These are phyloP conservation scores for Chalciporus piperatus DNA, from an alignment of 768 basidiomycete genomes.

Conservation along the genomic window DNA sequence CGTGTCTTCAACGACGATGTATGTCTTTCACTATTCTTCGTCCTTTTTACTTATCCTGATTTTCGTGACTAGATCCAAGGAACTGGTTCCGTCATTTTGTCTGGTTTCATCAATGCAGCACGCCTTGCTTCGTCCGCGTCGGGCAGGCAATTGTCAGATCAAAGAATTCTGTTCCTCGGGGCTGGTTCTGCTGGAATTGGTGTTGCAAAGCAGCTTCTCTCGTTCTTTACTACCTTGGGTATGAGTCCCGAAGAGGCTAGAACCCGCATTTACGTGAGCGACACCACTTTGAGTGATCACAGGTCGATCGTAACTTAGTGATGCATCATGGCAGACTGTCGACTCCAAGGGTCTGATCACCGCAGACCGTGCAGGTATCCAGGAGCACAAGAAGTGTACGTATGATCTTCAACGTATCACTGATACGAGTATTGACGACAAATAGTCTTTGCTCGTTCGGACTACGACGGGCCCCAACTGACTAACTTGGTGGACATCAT, in stretches of 20 bases:
- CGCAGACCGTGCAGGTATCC: conserved; percentile 61
- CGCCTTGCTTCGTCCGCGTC: conserved; percentile 51
- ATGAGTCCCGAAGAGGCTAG: conserved; percentile 64
- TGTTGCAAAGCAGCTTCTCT: conserved; percentile 48
- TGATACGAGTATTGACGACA: neutral
- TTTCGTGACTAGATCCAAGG: conserved; percentile 52
- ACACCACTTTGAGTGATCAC: neutral
- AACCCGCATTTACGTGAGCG: conserved; percentile 60
- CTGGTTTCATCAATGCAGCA: conserved; percentile 73
- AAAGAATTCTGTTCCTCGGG: conserved; percentile 56
- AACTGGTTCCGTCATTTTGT: conserved; percentile 73
- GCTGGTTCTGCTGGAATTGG: conserved; percentile 54
- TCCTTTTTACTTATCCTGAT: conserved; percentile 6
- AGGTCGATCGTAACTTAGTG: conserved; percentile 11
- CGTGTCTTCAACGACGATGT: conserved; percentile 76
- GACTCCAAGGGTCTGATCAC: conserved; percentile 79
- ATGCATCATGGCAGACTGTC: conserved; percentile 48
- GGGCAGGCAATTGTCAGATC: conserved; percentile 42
- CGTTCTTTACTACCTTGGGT: conserved; percentile 52
- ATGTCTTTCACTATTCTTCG: conserved; percentile 20
- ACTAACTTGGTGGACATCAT: conserved; percentile 65
- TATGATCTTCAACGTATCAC: neutral
- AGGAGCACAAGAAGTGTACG: conserved; percentile 74
- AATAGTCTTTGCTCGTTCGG: conserved; percentile 67
- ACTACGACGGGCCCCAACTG: conserved; percentile 62